Conservation (phyloP, 768 basidiomycete genomes). For the Heimioporus sp. region DNA sequence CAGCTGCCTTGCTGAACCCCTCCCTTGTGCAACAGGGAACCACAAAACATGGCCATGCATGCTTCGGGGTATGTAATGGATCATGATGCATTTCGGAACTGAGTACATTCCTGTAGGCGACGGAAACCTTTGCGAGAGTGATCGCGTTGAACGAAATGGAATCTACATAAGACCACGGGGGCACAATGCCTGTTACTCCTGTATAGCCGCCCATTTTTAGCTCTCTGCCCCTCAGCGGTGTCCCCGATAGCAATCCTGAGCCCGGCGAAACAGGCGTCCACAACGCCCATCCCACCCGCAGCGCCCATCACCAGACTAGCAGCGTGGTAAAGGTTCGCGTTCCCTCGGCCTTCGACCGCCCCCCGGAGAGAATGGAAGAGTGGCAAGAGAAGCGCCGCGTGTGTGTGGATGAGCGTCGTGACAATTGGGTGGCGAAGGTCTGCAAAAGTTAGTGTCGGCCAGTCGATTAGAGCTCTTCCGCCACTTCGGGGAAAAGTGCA, state of each 20-base stretch:
- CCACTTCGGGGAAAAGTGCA: conserved; percentile 75
- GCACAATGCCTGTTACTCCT: conserved; percentile 16
- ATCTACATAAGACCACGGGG: no score
- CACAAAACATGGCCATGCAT: no score
- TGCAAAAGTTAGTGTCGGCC: conserved; percentile 23
- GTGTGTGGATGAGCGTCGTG: conserved; percentile 76
- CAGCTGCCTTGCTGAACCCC: no score
- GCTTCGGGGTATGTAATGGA: no score
- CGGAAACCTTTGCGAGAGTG: no score
- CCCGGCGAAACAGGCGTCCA: conserved; percentile 85
- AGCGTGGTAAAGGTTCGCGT: no score
- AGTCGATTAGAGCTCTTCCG: no score
- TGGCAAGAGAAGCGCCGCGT: conserved; percentile 85
- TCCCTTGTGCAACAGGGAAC: no score
- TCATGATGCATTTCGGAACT: no score
- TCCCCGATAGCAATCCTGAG: conserved; percentile 68
- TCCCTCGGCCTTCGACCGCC: conserved; percentile 87
- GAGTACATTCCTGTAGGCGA: no score
- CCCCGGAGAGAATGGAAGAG: conserved; percentile 92
- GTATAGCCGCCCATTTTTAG: conserved; percentile 26
- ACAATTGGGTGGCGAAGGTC: conserved; percentile 86
- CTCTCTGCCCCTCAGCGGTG: conserved; percentile 26
- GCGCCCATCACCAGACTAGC: conserved; percentile 91
- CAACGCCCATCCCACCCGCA: conserved; percentile 79
- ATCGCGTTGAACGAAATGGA: no score